Evolutionary conservation across 805 yeast genomes (phyloP).

Genomic region (Kazachstania bromeliacearum): DNA sequence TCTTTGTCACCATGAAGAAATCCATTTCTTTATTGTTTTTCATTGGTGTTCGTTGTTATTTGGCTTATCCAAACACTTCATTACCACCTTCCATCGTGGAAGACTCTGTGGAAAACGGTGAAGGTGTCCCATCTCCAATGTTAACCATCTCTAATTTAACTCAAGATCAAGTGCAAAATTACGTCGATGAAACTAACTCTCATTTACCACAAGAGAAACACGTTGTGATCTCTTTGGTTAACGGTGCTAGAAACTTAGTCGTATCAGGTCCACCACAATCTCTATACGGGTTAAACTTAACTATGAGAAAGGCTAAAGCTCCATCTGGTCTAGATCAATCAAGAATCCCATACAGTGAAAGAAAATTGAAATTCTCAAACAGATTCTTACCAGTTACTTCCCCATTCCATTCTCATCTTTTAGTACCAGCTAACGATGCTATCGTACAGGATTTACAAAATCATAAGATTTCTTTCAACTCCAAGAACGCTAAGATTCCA

Average conservation of each 20-base stretch:
- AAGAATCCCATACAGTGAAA: slow-evolving; percentile 84
- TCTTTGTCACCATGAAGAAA: slow-evolving; percentile 59
- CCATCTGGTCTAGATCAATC: slow-evolving; percentile 91
- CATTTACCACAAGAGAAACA: slow-evolving; percentile 90
- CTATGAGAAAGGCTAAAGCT: slow-evolving; percentile 89
- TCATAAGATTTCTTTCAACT: slow-evolving; percentile 47
- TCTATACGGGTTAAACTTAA: slow-evolving; percentile 85
- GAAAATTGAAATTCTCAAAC: slow-evolving; percentile 88
- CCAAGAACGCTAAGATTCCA: slow-evolving; percentile 60
- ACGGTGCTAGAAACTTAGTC: slow-evolving; percentile 93
- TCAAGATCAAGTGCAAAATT: slow-evolving; percentile 64
- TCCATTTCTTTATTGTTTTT: slow-evolving; percentile 82
- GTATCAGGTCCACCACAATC: slow-evolving; percentile 98
- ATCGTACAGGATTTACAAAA: slow-evolving; percentile 57
- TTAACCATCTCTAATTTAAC: slow-evolving; percentile 85
- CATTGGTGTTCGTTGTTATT: slow-evolving; percentile 87
- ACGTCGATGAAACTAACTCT: slow-evolving; percentile 78
- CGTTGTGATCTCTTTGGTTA: slow-evolving; percentile 79
- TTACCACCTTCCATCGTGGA: slow-evolving; percentile 87
- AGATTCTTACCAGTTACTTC: slow-evolving; percentile 91
- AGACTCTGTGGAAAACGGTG: slow-evolving; percentile 88
- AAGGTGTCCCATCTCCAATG: slow-evolving; percentile 97
- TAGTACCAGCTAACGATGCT: slow-evolving; percentile 58
- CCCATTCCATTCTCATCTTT: slow-evolving; percentile 91
- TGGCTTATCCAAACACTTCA: slow-evolving; percentile 85